Evolutionary conservation across 257 asterid species (phyloP), one percentile per base, ranked within the genome.

Genomic region (Solanum arcanum): DNA sequence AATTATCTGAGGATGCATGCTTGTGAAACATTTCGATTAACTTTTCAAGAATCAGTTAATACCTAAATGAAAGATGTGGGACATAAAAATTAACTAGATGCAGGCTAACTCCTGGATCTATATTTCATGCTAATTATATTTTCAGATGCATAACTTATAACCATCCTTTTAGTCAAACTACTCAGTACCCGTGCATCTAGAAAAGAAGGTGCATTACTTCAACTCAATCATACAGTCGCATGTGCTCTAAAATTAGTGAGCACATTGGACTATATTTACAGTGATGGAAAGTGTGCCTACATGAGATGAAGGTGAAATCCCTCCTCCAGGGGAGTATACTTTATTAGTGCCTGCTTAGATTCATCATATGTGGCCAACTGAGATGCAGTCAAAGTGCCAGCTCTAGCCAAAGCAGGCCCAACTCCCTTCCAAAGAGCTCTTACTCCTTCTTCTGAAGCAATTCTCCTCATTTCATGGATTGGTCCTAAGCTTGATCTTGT

Each of bases 381-480:
- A 62, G 99, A 94, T 59, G 98, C 98, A 83, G 99, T 96, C 93
- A 96, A 91, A 73, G 96, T 93, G 84, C 97, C 94, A 90, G 99
- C 99, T 91, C 99, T 92, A 82, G 91, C 88, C 94, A 94, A 94
- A 87, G 99, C 99, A 86, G 99, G 98, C n/a, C 96, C 98, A 86
- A 95, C 95, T 39, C 99, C 99, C 89, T 95, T 96, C 99, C 98
- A 96, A 75, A 96, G 97, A 93, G 98, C 96, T 62, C 80, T 35
- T 86, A 93, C 86, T 16, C 99, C 98, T 91, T 96, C 99, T 91
- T 94, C 93, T 64, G 93, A 92, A 89, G 92, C 91, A 39, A 96
- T 94, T 92, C 92, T 94, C 87, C 81, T 92, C 89, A 95, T 87
- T 89, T 94, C 98, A 83, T 78, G 88, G 75, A 92, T 59, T 14